Base-by-base conservation (phyloP, 179 eudicot genomes). In the Monotropa hypopitys region DNA sequence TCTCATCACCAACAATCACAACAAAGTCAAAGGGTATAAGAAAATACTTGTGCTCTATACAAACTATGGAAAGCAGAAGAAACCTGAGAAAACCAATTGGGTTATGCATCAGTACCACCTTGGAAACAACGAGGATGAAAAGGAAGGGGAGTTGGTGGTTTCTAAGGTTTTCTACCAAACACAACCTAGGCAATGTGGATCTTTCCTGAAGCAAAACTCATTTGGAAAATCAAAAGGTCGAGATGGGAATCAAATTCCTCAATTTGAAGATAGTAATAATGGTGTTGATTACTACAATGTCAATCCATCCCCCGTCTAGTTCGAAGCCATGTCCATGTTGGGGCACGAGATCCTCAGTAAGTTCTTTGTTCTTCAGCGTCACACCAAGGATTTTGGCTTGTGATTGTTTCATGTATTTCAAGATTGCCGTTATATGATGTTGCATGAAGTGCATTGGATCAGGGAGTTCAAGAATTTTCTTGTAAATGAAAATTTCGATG, bases 41-140 rank as follows among this genome's bases (percentile, higher is more conserved):
- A 91, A 91, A 82, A 91, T 91, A 63, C 79, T 91, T 0, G 96
- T 91, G 1, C 90, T 91, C 51, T 91, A 91, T 87, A 87, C 91
- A 1, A 90, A 90, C 87, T 88, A 81, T 50, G 91, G 91, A 3
- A 84, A 88, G 51, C 88, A 87, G 61, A 84, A 72, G 66, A 91
- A 91, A 47, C 91, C 96, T 2, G 93, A 91, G 75, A 91, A 91
- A 70, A 90, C 91, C 1, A 89, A 86, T 13, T 91, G 96, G 96
- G 91, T 91, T 3, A 91, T 91, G 96, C 96, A 91, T 78, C 96
- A 91, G 56, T 91, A 91, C 79, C 96, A 89, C 68, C 80, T 88
- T 0, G 93, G 96, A n/a, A 68, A 80, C 63, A 75, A 81, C 7
- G 96, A 89, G 61, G 96, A 91, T 5, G 96, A 91, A 45, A 89